Evolutionary conservation across 164 flowering plant species (phyloP), one percentile per base, ranked within the genome.

Genomic region (Nymphaea thermarum): DNA sequence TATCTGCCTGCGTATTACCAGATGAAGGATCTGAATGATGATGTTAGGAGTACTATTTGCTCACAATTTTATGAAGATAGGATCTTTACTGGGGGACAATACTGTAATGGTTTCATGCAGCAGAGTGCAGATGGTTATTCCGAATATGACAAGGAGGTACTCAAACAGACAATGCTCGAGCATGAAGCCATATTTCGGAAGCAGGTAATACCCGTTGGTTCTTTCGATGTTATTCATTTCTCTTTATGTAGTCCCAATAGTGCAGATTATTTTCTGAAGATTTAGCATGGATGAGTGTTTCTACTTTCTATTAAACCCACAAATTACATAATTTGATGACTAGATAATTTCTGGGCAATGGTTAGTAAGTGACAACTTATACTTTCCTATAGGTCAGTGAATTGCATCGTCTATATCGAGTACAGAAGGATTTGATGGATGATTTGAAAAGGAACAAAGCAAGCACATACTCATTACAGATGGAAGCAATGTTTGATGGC

Each of bases 391-490:
- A 94, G 99, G 96, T 94, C 53, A 75, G 18, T 78, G 96, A 94
- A 78, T 91, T 94, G 70, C 99, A 95, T 72, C 96, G 97, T 16
- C 78, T 95, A 43, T 95, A 92, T 77, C 77, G 78, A 80, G 80
- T 82, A 69, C 99, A 95, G 70, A 88, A 81, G 76, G 89, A 88
- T 68, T 71, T 95, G 82, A 91, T 90, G 93, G 86, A 84, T 66
- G 94, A 88, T 71, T 44, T 79, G 15, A 86, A 71, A 75, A 83
- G 79, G 77, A 84, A 85, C 69, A 87, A 84, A 69, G 43, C 71
- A 3, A 68, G 70, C 53, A 87, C 74, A 63, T 77, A 72, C 68
- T 76, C 67, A 43, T 65, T 67, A n/a, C 76, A 77, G 51, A 67
- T 67, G 6, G 87, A 82, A 72, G 59, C 83, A 53, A 51, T 51